Base-by-base conservation (phyloP, 495 filamentous ascomycete genomes). In the Aspergillus nidulans region DNA sequence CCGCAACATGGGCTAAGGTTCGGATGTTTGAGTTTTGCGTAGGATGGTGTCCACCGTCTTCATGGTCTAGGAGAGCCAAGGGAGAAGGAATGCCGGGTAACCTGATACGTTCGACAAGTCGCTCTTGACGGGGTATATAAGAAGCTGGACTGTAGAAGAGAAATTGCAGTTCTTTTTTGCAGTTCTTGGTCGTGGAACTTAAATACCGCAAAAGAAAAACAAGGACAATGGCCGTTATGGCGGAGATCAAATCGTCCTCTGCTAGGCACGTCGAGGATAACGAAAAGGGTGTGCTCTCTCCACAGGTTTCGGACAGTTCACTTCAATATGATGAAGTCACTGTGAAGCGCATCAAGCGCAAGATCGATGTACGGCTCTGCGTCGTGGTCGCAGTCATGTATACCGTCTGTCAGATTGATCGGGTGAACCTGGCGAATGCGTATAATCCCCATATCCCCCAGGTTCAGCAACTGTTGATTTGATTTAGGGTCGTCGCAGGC, bases 341-440 rank as follows among this genome's bases (percentile, higher is more conserved):
- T 4, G 45, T 56, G 36, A 56, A 56, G 26, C 38, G 36, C 7
- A 56, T 56, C 46, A 56, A 56, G 46, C 46, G 44, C 46, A 50
- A 51, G 46, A 43, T 56, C 39, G 53, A 56, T 38, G 6, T 49
- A 1, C 30, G 53, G 3, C 25, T 56, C 3, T 56, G 46, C 30
- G 32, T 48, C 2, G 53, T 56, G 4, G 53, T 51, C 2, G 44
- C 46, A 12, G 19, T 56, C n/a, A 56, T 56, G 53, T 56, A 56
- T 13, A 56, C 53, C 4, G 45, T 56, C 36, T 56, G 53, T 19
- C 53, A 50, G 26, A 56, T 56, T 19, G 53, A 56, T 25, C 44
- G 53, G 8, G 48, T 48, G 15, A 56, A 56, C 13, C 18, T 56
- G 46, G 45, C 36, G 4, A 56, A 56, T 45, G 53, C 53, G 53